Evolutionary conservation across 805 yeast species (phyloP).

Genomic region (Lachancea dasiensis): DNA sequence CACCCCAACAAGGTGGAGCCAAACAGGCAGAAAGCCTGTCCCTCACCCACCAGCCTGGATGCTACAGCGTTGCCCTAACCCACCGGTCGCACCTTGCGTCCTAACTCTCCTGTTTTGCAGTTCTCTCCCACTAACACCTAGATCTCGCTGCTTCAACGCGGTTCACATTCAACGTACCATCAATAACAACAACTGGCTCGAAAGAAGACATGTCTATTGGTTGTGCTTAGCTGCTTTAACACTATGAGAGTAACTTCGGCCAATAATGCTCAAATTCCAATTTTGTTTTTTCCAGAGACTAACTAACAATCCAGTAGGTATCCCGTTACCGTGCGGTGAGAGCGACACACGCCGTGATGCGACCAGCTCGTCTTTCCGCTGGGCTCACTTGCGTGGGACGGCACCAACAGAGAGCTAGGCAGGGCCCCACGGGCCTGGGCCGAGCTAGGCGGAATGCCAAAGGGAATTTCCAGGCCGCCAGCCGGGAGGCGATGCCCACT

Average conservation of each 20-base stretch:
- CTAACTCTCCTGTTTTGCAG: no score
- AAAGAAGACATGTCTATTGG: constrained; percentile 49
- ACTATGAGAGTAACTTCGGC: constrained; percentile 2
- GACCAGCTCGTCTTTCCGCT: no score
- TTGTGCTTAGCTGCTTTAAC: constrained; percentile 15
- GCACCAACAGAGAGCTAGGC: constrained; percentile 1
- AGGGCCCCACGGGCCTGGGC: neutral
- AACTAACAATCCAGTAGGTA: neutral
- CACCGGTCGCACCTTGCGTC: no score
- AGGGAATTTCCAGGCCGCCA: neutral
- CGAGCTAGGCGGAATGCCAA: neutral
- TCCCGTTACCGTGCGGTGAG: constrained; percentile 3
- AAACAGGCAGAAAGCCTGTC: no score
- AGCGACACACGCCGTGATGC: no score
- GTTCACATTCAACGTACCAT: constrained; percentile 54
- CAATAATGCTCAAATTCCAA: constrained; percentile 8
- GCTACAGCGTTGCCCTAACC: no score
- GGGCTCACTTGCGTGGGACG: neutral
- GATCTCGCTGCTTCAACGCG: neutral
- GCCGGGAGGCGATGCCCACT: neutral
- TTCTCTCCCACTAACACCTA: neutral
- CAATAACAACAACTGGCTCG: constrained; percentile 97
- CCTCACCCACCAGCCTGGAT: no score
- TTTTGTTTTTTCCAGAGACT: constrained; percentile 6
- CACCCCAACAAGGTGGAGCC: no score